phyloP scores from a whole-genome alignment of 495 filamentous ascomycete species.

The Recurvomyces mirabilis region DNA sequence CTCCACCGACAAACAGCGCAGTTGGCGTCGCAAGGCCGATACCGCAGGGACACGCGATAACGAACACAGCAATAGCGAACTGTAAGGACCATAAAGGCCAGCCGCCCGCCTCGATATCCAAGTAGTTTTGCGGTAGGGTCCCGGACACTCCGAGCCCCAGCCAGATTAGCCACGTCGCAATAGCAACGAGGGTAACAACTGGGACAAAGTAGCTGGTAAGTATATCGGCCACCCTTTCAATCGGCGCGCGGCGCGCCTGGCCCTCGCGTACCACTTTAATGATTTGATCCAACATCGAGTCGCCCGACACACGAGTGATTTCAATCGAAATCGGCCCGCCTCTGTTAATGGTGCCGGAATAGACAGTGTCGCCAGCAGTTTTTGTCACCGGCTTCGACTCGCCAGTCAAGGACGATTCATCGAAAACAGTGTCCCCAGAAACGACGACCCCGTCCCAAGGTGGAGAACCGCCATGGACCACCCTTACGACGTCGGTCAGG shows the following conservation, averaged over 20 bases:
- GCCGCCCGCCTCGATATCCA: no score
- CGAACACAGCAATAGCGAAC: background rate
- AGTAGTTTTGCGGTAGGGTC: no score
- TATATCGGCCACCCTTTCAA: background rate
- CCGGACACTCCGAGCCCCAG: constrained; percentile 30
- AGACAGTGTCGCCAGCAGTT: background rate
- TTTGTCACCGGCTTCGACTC: background rate
- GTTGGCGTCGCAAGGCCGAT: background rate
- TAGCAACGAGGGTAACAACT: background rate
- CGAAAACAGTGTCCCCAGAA: background rate
- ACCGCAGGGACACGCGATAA: background rate
- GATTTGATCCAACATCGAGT: background rate
- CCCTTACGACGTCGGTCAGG: constrained; percentile 64
- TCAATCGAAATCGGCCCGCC: background rate
- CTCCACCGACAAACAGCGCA: background rate
- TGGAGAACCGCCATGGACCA: constrained; percentile 71
- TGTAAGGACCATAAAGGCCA: background rate
- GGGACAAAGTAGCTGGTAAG: background rate
- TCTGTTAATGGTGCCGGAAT: background rate
- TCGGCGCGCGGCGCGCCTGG: background rate
- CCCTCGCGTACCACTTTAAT: background rate
- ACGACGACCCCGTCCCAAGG: constrained; percentile 44
- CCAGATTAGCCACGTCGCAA: background rate
- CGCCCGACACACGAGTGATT: background rate
- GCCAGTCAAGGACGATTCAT: background rate